Evolutionary conservation across 2,329 filamentous ascomycete species (phyloP), one percentile per base, ranked within the genome.

Genomic region (Xylariaceae sp.): DNA sequence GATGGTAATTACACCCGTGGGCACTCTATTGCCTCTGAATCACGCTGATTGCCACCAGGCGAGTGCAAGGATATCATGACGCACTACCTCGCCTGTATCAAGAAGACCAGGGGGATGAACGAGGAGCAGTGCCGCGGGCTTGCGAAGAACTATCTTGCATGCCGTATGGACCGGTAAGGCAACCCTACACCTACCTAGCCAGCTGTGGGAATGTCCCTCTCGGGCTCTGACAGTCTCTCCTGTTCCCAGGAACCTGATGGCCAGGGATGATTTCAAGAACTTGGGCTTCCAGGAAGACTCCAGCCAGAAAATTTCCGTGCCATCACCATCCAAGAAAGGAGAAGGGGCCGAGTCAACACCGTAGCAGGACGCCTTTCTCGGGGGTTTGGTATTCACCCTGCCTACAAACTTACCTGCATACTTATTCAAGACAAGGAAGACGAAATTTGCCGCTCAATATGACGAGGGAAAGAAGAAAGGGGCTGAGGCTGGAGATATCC

Each of bases 31-130:
- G 24, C 24, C 24, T 26, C 8, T 23, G 28, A 14, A 37, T 19
- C 5, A 4, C 33, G 12, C 29, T 36, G 19, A 39, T 19, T 5
- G 17, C 32, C 11, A 22, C 15, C 44, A 92, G 86, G 87, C 53
- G 92, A 98, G 67, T 98, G 92, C 71, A 95, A 90, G 58, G 68
- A 81, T 38, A 75, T 93, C 45, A 96, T 96, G 77, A 74, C 74
- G 37, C 72, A 71, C 33, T 98, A 98, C 55, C 73, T 98, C 30
- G 71, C 75, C 38, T 98, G 92, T 59, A 80, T 98, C 56, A 92
- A 89, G 57, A 81, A 76, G 42, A 79, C 82, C 43, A 77, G 78
- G 47, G 92, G 92, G 16, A 75, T 84, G 49, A 96, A 96, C 56
- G 83, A 92, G 44, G 72, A 85, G 41, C 79, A 86, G 53, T 98